These are phyloP conservation scores for Glaciozyma martinii DNA, from an alignment of 768 basidiomycete species.

Conservation along the genomic window DNA sequence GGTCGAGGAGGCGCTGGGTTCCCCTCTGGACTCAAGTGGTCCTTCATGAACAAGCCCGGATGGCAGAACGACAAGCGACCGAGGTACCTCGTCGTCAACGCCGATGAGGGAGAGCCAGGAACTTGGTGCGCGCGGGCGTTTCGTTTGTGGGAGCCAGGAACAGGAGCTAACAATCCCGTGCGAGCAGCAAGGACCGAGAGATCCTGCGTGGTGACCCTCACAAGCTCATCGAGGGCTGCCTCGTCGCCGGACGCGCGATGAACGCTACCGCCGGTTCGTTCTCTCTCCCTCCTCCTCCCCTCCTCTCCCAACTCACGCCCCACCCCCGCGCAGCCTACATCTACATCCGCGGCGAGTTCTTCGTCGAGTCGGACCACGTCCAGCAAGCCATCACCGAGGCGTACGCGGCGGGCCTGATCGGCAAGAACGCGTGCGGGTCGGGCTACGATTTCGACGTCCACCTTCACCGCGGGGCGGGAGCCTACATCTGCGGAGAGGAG, in stretches of 20 bases:
- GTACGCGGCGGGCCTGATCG: conserved; percentile 77
- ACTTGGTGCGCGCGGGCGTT: conserved; percentile 53
- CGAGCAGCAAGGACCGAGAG: conserved; percentile 74
- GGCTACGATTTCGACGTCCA: conserved; percentile 97
- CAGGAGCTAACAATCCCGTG: background rate
- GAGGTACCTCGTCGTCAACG: conserved; percentile 93
- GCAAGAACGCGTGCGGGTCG: conserved; percentile 81
- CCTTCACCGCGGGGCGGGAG: conserved; percentile 94
- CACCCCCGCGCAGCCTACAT: conserved; percentile 64
- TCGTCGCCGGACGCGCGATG: conserved; percentile 93
- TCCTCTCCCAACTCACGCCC: background rate
- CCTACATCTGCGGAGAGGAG: conserved; percentile 98
- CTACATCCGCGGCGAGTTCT: conserved; percentile 97
- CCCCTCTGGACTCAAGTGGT: conserved; percentile 58
- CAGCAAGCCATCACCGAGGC: conserved; percentile 94
- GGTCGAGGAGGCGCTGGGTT: conserved; percentile 96
- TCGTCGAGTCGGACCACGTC: conserved; percentile 85
- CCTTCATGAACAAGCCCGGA: conserved; percentile 98
- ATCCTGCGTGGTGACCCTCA: conserved; percentile 96
- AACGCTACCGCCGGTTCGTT: conserved; percentile 69
- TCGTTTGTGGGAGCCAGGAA: background rate
- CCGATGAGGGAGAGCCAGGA: conserved; percentile 96
- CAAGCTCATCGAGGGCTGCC: conserved; percentile 94
- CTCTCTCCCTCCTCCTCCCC: background rate
- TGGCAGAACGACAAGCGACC: conserved; percentile 90